Base-by-base conservation (phyloP, 257 asterid genomes). In the Fraxinus anomala region DNA sequence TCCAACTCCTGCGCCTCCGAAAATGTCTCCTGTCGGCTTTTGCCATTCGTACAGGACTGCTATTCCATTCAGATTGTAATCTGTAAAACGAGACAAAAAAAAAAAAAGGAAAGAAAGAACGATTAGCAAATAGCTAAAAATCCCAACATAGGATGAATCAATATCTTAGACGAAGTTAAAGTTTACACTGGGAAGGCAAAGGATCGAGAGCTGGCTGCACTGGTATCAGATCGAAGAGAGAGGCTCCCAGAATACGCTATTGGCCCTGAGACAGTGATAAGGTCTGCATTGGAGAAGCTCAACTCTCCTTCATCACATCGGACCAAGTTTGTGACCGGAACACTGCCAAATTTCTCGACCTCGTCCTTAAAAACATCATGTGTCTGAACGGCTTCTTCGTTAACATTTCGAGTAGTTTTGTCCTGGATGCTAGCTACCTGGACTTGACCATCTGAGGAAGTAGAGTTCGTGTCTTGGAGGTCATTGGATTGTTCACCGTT, bases 1-100 rank as follows among this genome's bases (percentile, higher is more conserved):
- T 90, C 99, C 98, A 96, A 26, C 94, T 89, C 83, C 77, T 86
- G 44, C 86, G 92, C 77, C 89, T 95, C 69, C 91, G 83, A 49
- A 85, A 80, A 76, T 82, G 85, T 76, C 89, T 89, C 81, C 91
- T 54, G 24, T 93, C 96, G 0, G 94, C 95, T 79, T 90, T 92
- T 19, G 84, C 89, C 98, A 96, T 96, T 73, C 97, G 84, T n/a
- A 90, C 97, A 3, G 98, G 99, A 77, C 98, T 96, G 90, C 97
- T 89, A 76, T 89, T 90, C 97, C 97, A 96, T 82, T 96, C 98
- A 7, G 89, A 68, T 73, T 87, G 98, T 76, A 96, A 89, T 77
- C 98, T 96, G 94, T 74, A 82, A 34, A 68, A 61, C 7, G 31
- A 72, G 9, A 78, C 36, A 19, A 19, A 33, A 4, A 33, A 33